Conservation (phyloP, 768 basidiomycete species). For the Trametes cingulata region DNA sequence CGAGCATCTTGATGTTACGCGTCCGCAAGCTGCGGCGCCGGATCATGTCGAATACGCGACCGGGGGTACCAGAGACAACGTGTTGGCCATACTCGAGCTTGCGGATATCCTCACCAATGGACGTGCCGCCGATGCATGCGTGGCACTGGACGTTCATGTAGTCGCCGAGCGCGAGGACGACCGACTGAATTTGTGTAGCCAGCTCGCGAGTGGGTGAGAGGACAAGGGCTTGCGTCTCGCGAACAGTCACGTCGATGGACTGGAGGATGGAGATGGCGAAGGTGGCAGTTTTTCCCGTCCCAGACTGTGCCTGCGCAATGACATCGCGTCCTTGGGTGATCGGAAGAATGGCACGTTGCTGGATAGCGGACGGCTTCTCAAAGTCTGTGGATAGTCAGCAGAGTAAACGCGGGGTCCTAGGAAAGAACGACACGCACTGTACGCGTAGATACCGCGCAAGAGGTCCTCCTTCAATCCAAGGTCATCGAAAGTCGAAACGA, state of each 20-base stretch:
- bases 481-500: conserved; percentile 89
- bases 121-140: conserved; percentile 96
- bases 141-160: conserved; percentile 99
- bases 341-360: conserved; percentile 96
- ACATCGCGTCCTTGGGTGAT: conserved; percentile 96
- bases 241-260: conserved; percentile 92
- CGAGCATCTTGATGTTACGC: conserved; percentile 97
- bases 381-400: conserved; percentile 54
- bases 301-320: conserved; percentile 98
- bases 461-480: conserved; percentile 93
- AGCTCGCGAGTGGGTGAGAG: conserved; percentile 98
- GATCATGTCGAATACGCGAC: conserved; percentile 99
- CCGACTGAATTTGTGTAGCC: conserved; percentile 98
- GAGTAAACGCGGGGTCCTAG: not conserved
- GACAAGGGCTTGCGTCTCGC: conserved; percentile 95
- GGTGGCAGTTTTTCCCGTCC: conserved; percentile 99
- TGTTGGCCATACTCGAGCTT: conserved; percentile 98
- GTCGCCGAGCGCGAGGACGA: conserved; percentile 93
- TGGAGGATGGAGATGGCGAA: conserved; percentile 98
- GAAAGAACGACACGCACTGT: conserved; percentile 53
- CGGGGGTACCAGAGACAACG: conserved; percentile 95
- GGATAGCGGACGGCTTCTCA: conserved; percentile 98
- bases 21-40: conserved; percentile 89
- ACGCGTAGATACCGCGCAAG: conserved; percentile 95
- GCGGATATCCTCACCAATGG: conserved; percentile 95